Percentiles rank a stretch among this genome's conserved stretches.
These are phyloP conservation scores for Saccharomycopsis vini DNA, from an alignment of 805 yeast genomes.

Conservation along the genomic window DNA sequence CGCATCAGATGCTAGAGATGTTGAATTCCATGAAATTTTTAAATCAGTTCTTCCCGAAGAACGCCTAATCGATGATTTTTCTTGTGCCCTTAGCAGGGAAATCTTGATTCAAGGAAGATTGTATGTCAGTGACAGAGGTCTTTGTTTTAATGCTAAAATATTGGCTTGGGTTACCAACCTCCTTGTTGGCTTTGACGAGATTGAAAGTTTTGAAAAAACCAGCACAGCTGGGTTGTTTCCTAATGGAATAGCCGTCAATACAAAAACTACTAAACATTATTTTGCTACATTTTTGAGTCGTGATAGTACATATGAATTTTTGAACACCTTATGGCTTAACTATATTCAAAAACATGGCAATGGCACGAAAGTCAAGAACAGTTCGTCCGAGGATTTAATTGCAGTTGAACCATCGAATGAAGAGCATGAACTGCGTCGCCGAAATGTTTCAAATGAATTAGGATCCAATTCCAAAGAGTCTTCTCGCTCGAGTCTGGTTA, in stretches of 20 bases:
- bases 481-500: background rate
- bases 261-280: constrained; percentile 49
- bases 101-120: constrained; percentile 81
- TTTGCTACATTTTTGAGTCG: constrained; percentile 85
- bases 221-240: constrained; percentile 86
- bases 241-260: constrained; percentile 72
- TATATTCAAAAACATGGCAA: constrained; percentile 13
- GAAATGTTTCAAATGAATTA: background rate
- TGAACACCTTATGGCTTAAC: constrained; percentile 60
- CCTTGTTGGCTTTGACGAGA: constrained; percentile 61
- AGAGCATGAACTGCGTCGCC: background rate
- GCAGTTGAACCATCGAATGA: constrained; percentile 1
- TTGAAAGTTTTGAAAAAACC: constrained; percentile 66
- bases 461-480: background rate
- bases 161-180: constrained; percentile 87
- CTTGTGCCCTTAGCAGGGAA: constrained; percentile 84
- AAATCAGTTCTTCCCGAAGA: constrained; percentile 60
- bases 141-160: constrained; percentile 81
- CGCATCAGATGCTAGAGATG: constrained; percentile 55
- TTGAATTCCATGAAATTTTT: constrained; percentile 73
- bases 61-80: constrained; percentile 72
- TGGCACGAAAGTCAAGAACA: background rate
- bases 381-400: background rate
- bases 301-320: constrained; percentile 63
- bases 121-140: constrained; percentile 65